Base-by-base conservation (phyloP, 2,329 filamentous ascomycete genomes). In the Neonectria faginata region DNA sequence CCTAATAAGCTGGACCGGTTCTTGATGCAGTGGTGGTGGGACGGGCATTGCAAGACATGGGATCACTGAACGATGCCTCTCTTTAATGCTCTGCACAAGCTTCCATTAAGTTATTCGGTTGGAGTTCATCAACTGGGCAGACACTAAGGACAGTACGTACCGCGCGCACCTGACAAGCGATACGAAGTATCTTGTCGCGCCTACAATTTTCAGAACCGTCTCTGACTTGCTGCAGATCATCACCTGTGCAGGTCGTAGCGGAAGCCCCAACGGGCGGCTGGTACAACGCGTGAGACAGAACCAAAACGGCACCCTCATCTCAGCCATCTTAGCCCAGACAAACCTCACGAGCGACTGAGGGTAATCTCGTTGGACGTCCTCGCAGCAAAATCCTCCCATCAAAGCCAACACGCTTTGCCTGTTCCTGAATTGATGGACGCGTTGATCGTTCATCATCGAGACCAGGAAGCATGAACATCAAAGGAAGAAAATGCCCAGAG, bases 171-270 rank as follows among this genome's bases (percentile, higher is more conserved):
- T 22, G 27, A n/a, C 52, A 5, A 27, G 44, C 22, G 10, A 41
- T 51, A 53, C 47, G 48, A 60, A 36, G 31, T 18, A 36, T 18
- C 18, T 14, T 12, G 25, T 36, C 14, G 39, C n/a, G 9, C n/a
- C n/a, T 42, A 42, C 48, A 20, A 7, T 45, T 29, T 20, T 51
- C 16, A 14, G 44, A 44, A 27, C 59, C 44, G 51, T 64, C 29
- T 45, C 50, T 48, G 56, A 36, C 36, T 50, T 27, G 39, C 16
- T 53, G 61, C 61, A 64, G 61, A 64, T 64, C 61, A 52, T 29
- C 50, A 25, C 50, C 61, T 20, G 18, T 39, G 56, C 51, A 42
- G 10, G 51, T 39, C 27, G 39, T 59, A 55, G 61, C 56, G 50
- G 51, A 29, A 39, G 53, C 27, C 57, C 41, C 55, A 56, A 59